A percentile compares a stretch with the other conserved stretches of the same genome.
phyloP scores from a whole-genome alignment of 2,329 filamentous ascomycete species.

The Fragosphaeria purpurea region DNA sequence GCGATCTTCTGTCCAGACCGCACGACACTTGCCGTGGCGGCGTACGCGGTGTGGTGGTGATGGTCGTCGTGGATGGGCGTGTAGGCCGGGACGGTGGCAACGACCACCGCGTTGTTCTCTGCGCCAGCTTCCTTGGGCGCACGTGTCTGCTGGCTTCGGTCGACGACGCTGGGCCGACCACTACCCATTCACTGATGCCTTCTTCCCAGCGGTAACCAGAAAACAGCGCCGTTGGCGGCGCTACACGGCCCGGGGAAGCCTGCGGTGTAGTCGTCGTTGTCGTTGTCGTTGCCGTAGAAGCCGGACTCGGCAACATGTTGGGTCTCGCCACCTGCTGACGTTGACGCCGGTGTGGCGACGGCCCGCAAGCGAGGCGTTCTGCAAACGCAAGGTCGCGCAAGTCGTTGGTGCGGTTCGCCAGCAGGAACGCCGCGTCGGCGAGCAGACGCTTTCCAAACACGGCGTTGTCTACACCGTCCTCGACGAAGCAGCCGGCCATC shows the following conservation, averaged over 20 bases:
- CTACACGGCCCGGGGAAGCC: background rate
- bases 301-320: too few relatives aligned
- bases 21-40: too few relatives aligned
- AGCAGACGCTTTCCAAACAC: constrained; percentile 28
- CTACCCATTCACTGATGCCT: constrained; percentile 28
- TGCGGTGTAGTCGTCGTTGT: too few relatives aligned
- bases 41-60: too few relatives aligned
- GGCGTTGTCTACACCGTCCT: constrained; percentile 14
- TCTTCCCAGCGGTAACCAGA: constrained; percentile 26
- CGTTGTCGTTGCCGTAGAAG: too few relatives aligned
- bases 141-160: background rate
- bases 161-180: background rate
- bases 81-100: background rate
- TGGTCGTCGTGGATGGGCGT: too few relatives aligned
- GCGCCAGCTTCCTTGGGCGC: background rate
- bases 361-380: constrained; percentile 27
- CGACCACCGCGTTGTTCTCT: background rate
- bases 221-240: constrained; percentile 7
- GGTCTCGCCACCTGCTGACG: too few relatives aligned
- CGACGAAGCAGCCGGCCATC: constrained; percentile 11
- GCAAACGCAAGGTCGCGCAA: constrained; percentile 44
- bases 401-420: constrained; percentile 43
- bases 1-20: too few relatives aligned
- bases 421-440: constrained; percentile 37
- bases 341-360: too few relatives aligned